Evolutionary conservation across 495 filamentous ascomycete genomes (phyloP), one percentile per base, ranked within the genome.

Genomic region (Penicillium dipodomyicola): DNA sequence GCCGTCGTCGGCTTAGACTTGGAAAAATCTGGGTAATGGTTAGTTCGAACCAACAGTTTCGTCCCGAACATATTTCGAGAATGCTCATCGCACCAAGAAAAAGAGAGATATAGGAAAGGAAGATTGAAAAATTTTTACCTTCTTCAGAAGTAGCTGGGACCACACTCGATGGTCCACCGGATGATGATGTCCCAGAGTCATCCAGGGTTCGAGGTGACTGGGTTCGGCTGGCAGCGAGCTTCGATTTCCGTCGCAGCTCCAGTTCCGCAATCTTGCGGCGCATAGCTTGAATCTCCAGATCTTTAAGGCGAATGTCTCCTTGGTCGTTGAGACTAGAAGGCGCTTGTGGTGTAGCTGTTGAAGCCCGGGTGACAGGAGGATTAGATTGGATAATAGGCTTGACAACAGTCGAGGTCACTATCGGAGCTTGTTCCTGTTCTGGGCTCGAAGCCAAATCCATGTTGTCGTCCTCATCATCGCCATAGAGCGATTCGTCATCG

Each of bases 221-320:
- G 35, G 65, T 67, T 46, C 67, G 71, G 46, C 67, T 77, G 22
- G 70, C 68, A 51, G 67, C 75, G 27, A 77, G 67, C 61, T 80
- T 84, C 35, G 75, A 74, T 68, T 84, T 84, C 57, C 82, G 84
- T 56, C 80, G 82, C 32, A 87, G 80, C 67, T 95, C 89, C 35
- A 85, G 79, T 63, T 91, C 86, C 15, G 86, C 88, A 67, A 96
- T 93, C 53, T 80, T 86, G 66, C 81, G 81, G 59, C 83, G 89
- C 77, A 92, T 83, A 39, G 80, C 79, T 66, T 89, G 82, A 48
- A 96, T 93, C 56, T 86, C 82, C 57, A 82, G 77, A 53, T 89
- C 81, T 63, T 87, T 88, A 22, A 65, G 62, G 48, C 82, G 78
- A 9, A 96, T 77, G 45, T 86, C 80, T 32, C 85, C 83, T 46